Conservation (phyloP, 495 filamentous ascomycete genomes). For the Neurospora tetraspora region DNA sequence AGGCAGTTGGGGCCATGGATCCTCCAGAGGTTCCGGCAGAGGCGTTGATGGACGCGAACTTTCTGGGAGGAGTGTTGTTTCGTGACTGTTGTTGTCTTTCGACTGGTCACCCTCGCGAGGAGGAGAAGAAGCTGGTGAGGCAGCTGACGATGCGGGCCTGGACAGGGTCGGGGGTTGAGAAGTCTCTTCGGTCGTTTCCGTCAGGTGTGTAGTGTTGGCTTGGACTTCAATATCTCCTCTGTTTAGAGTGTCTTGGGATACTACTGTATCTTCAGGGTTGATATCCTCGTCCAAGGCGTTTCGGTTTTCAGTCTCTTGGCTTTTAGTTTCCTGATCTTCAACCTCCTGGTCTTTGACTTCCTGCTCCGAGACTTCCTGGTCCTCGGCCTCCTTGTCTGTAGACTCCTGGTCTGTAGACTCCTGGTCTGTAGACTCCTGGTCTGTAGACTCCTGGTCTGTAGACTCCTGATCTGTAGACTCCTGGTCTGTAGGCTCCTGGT, state of each 20-base stretch:
- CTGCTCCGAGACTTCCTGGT: background rate
- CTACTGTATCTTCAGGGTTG: background rate
- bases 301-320: background rate
- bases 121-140: background rate
- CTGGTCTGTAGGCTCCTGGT: background rate
- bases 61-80: background rate
- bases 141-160: background rate
- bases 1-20: background rate
- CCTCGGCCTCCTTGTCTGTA: background rate
- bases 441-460: no score
- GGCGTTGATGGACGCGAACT: background rate
- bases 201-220: background rate
- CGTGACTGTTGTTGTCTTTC: background rate
- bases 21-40: background rate
- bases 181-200: background rate
- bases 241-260: background rate
- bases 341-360: background rate
- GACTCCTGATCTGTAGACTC: background rate
- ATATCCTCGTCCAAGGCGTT: background rate
- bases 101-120: background rate
- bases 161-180: background rate
- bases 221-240: background rate
- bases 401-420: background rate
- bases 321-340: background rate
- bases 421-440: background rate